Evolutionary conservation across 352 stramenopile species (phyloP).

Genomic region (Phytopythium sindhum): DNA sequence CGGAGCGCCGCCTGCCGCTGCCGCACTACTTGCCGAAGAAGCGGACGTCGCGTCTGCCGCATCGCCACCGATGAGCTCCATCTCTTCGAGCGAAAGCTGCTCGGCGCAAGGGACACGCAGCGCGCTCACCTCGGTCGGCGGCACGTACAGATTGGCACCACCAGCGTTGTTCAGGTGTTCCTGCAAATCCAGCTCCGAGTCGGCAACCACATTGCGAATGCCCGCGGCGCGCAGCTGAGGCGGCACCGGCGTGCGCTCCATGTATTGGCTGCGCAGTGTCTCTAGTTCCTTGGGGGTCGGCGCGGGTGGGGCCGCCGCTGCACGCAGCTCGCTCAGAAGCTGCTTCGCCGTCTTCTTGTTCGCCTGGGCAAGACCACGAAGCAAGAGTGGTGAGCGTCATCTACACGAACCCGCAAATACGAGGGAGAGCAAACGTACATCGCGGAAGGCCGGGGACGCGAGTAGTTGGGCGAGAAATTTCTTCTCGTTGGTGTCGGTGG

Average conservation of each 20-base stretch:
- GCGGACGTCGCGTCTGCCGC: slow-evolving; percentile 20
- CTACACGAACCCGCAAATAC: not conserved
- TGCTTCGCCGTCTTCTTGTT: slow-evolving; percentile 77
- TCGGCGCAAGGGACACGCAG: slow-evolving; percentile 69
- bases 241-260: slow-evolving; percentile 68
- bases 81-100: slow-evolving; percentile 70
- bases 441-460: slow-evolving; percentile 36
- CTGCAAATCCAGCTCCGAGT: slow-evolving; percentile 80
- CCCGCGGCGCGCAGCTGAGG: slow-evolving; percentile 74
- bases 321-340: slow-evolving; percentile 59
- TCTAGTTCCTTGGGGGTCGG: slow-evolving; percentile 62
- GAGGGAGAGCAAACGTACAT: slow-evolving; percentile 26
- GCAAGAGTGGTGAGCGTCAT: not conserved
- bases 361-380: slow-evolving; percentile 18
- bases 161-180: slow-evolving; percentile 71
- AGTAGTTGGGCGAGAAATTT: slow-evolving; percentile 78
- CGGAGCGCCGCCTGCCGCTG: slow-evolving; percentile 19
- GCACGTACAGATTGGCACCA: slow-evolving; percentile 59
- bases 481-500: slow-evolving; percentile 69
- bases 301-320: slow-evolving; percentile 29
- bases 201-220: slow-evolving; percentile 76
- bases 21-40: slow-evolving; percentile 13
- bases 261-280: slow-evolving; percentile 59
- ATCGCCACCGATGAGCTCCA: slow-evolving; percentile 46
- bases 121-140: slow-evolving; percentile 67